Evolutionary conservation across 2,329 filamentous ascomycete species (phyloP).

Genomic region (Spiromastix sp.): DNA sequence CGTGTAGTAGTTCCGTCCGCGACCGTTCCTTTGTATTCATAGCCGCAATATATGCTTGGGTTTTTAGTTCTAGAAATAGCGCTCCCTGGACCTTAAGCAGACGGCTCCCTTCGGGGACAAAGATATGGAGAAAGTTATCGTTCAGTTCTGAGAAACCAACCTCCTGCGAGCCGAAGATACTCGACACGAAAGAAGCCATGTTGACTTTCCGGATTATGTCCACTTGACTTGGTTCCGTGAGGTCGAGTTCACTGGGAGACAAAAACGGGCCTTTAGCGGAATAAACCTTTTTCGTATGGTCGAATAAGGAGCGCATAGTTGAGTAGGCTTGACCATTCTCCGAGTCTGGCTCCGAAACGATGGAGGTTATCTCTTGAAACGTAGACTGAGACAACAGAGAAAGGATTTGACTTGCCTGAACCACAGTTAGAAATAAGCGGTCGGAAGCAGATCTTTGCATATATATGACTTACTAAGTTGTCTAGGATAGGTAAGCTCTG

Average conservation of each 20-base stretch:
- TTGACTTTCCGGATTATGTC: slow-evolving; percentile 55
- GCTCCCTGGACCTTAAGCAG: slow-evolving; percentile 51
- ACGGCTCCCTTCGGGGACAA: slow-evolving; percentile 48
- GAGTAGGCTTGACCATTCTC: slow-evolving; percentile 52
- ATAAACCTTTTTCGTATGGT: slow-evolving; percentile 54
- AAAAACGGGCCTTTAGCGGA: slow-evolving; percentile 46
- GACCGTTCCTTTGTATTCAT: slow-evolving; percentile 46
- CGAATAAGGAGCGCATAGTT: slow-evolving; percentile 51
- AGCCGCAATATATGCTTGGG: slow-evolving; percentile 55
- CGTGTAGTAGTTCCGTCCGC: slow-evolving; percentile 46
- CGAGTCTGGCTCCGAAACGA: slow-evolving; percentile 46
- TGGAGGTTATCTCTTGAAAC: slow-evolving; percentile 46
- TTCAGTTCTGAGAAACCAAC: slow-evolving; percentile 55
- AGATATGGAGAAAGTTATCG: slow-evolving; percentile 53
- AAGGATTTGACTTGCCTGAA: slow-evolving; percentile 49
- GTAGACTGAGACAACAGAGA: slow-evolving; percentile 46
- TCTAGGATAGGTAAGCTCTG: slow-evolving; percentile 53
- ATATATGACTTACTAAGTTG: slow-evolving; percentile 41
- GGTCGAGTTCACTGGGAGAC: slow-evolving; percentile 41
- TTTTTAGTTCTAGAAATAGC: slow-evolving; percentile 55
- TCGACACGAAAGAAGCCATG: slow-evolving; percentile 53
- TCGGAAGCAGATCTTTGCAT: not conserved
- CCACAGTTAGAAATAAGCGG: not conserved
- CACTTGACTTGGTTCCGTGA: slow-evolving; percentile 43
- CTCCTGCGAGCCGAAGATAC: slow-evolving; percentile 53